A percentile compares a stretch with the other conserved stretches of the same genome.
Conservation (phyloP, 208 protist species). For the Leishmania martiniquensis region DNA sequence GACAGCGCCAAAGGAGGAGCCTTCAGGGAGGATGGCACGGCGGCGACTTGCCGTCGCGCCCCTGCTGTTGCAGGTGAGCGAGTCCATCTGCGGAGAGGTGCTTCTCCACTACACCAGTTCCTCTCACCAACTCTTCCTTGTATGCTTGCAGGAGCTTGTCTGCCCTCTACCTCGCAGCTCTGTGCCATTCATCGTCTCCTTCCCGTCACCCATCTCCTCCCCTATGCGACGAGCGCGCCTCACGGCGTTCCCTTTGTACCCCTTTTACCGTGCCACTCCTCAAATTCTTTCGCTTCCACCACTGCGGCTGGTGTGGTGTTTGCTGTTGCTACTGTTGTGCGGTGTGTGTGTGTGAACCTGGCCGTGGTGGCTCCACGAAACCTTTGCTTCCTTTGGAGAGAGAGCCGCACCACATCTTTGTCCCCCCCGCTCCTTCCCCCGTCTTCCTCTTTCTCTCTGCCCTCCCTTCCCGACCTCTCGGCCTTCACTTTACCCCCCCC, state of each 20-base stretch:
- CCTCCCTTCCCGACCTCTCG: not conserved
- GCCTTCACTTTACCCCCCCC: not conserved
- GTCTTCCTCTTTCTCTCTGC: not conserved
- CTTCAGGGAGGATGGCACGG: not conserved
- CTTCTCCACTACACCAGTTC: not conserved
- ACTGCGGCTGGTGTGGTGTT: too few species aligned
- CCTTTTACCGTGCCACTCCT: not conserved
- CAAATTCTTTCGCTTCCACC: not conserved
- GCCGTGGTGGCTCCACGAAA: too few species aligned
- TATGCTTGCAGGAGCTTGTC: not conserved
- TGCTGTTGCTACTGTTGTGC: too few species aligned
- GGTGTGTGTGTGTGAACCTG: too few species aligned
- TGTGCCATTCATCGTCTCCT: not conserved
- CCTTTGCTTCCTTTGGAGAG: not conserved
- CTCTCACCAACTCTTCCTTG: not conserved
- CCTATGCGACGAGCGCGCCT: not conserved
- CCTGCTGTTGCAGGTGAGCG: not conserved
- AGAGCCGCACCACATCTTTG: not conserved
- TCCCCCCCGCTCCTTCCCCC: too few species aligned
- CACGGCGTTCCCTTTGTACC: not conserved
- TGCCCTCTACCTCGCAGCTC: not conserved
- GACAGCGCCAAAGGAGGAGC: not conserved
- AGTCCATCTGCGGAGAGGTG: not conserved
- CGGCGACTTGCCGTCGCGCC: not conserved
- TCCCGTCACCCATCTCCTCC: not conserved